Conservation (phyloP, 176 grass and related monocot species). For the Puya raimondii region DNA sequence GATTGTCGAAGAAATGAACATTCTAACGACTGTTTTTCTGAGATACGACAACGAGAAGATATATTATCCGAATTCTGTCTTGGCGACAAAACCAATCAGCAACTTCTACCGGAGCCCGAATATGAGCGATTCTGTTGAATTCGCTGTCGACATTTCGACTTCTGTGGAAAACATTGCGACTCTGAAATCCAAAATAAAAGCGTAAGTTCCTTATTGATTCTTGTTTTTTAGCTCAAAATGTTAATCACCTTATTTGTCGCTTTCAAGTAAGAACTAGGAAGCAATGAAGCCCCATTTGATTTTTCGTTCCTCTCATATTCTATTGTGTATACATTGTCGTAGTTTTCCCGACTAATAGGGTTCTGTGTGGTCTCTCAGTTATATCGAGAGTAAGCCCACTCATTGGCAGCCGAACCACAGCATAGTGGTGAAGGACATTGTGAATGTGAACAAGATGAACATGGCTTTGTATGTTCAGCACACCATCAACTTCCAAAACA, state of each 20-base stretch:
- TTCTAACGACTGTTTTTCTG: conserved; percentile 87
- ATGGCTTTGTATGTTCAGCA: conserved; percentile 59
- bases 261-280: background rate
- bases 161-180: conserved; percentile 59
- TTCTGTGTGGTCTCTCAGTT: conserved; percentile 38
- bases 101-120: conserved; percentile 97
- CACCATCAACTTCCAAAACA: conserved; percentile 95
- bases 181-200: conserved; percentile 74
- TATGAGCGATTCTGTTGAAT: conserved; percentile 66
- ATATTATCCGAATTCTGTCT: conserved; percentile 89
- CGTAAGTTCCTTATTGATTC: conserved; percentile 30
- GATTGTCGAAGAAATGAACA: conserved; percentile 99
- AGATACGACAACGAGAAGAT: conserved; percentile 90
- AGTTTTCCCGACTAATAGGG: background rate
- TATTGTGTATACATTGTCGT: too few relatives aligned
- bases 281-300: too few relatives aligned
- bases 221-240: background rate
- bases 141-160: conserved; percentile 64
- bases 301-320: too few relatives aligned
- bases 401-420: conserved; percentile 68
- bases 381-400: conserved; percentile 83
- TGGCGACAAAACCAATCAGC: conserved; percentile 83
- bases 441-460: conserved; percentile 84
- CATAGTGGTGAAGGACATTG: conserved; percentile 69
- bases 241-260: background rate